Base-by-base conservation (phyloP, 1,284 basidiomycete genomes). In the Ustilago lituana region DNA sequence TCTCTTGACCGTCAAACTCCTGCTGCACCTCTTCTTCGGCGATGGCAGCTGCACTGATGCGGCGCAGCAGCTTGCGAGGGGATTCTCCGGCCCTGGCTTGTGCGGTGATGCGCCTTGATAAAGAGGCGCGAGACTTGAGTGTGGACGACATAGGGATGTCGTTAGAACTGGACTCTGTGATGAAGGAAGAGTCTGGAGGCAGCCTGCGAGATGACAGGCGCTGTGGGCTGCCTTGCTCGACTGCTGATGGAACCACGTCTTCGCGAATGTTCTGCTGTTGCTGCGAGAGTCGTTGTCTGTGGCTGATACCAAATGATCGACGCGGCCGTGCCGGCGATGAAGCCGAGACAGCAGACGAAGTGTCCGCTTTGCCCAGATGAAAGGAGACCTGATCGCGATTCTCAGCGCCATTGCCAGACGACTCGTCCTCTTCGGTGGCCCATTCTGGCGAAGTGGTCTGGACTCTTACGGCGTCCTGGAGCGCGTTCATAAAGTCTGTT, bases 31-130 rank as follows among this genome's bases (percentile, higher is more conserved):
- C 75, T 23, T 71, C 61, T 20, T 75, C 71, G 14, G 62, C 75
- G 37, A 65, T 72, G 1, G 60, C 65, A 5, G 69, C 65, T 20
- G 75, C 75, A 36, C 66, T 74, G 57, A 70, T 76, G 31, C 60
- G 58, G 20, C 75, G 57, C 6, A 77, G 44, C 31, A 76, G 47
- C 49, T 76, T 77, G 38, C 69, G 52, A 10, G 75, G 75, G 3
- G 73, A 76, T 14, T 77, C 72, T 27, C 24, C 51, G 20, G 48
- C 48, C 41, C 40, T 40, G 23, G 45, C 38, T 11, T 62, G 65
- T 19, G 45, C 45, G 8, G 65, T 54, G n/a, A 58, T 56, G 10
- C 55, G 56, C 20, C 63, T 39, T 24, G 64, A 60, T 3, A 67
- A 36, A 4, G 58, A 67, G 5, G 58, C 60, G 26, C 62, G 67